phyloP scores from a whole-genome alignment of 805 yeast genomes.

The Kodamaea kaohsiungensis region DNA sequence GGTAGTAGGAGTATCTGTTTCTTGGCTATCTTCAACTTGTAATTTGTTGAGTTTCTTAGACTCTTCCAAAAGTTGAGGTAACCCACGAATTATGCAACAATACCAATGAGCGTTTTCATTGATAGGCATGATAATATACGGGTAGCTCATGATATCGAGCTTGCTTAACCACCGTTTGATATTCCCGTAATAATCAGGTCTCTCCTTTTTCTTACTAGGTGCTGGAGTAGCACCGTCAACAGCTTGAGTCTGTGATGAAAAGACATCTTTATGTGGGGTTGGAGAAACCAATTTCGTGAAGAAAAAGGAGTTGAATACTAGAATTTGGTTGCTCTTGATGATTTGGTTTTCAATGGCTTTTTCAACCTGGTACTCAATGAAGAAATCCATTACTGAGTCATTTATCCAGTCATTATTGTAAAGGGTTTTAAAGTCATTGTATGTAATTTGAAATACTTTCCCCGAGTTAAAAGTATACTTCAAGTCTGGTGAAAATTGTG shows the following conservation, averaged over 20 bases:
- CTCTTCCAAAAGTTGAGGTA: slow-evolving; percentile 34
- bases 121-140: slow-evolving; percentile 74
- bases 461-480: slow-evolving; percentile 55
- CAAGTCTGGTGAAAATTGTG: slow-evolving; percentile 47
- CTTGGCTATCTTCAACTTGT: not conserved
- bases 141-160: slow-evolving; percentile 55
- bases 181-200: slow-evolving; percentile 52
- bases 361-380: slow-evolving; percentile 59
- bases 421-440: slow-evolving; percentile 76
- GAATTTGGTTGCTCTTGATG: slow-evolving; percentile 38
- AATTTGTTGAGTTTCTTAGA: slow-evolving; percentile 1
- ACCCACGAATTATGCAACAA: slow-evolving; percentile 67
- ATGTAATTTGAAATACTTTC: slow-evolving; percentile 55
- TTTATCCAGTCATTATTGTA: slow-evolving; percentile 85
- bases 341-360: slow-evolving; percentile 20
- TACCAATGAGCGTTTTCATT: slow-evolving; percentile 87
- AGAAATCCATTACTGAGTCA: slow-evolving; percentile 86
- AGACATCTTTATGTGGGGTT: not conserved
- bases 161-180: slow-evolving; percentile 79
- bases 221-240: not conserved
- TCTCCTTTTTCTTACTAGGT: not conserved
- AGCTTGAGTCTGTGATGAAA: slow-evolving; percentile 13
- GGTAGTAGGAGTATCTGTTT: not conserved
- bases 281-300: slow-evolving; percentile 57
- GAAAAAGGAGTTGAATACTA: slow-evolving; percentile 81